Conservation (phyloP, 1,284 basidiomycete genomes). For the Caloboletus firmus region DNA sequence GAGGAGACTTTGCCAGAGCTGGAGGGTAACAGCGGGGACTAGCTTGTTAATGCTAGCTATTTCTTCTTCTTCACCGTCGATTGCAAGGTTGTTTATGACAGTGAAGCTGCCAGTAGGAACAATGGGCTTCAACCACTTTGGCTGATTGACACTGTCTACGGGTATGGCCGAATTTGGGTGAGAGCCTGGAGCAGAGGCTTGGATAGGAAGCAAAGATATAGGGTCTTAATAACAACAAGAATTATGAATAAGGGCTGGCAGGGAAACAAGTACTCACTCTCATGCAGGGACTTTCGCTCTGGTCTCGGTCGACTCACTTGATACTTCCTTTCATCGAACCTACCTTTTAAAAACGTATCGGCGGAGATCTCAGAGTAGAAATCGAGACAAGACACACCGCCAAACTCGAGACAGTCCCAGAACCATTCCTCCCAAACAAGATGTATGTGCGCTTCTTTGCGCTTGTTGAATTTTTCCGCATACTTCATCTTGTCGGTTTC, state of each 20-base stretch:
- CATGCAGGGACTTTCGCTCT: conserved; percentile 41
- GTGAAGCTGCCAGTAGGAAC: conserved; percentile 24
- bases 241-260: not conserved
- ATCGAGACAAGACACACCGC: conserved; percentile 43
- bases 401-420: conserved; percentile 73
- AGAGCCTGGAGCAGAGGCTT: conserved; percentile 19
- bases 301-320: conserved; percentile 58
- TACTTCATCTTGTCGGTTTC: conserved; percentile 69
- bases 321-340: conserved; percentile 57
- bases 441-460: conserved; percentile 62
- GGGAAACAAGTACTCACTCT: conserved; percentile 29
- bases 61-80: conserved; percentile 41
- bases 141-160: conserved; percentile 1
- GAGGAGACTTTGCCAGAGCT: conserved; percentile 67
- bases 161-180: conserved; percentile 13
- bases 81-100: conserved; percentile 21
- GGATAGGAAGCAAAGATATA: conserved; percentile 10
- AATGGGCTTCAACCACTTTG: conserved; percentile 3
- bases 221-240: conserved; percentile 19
- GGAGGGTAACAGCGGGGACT: conserved; percentile 56
- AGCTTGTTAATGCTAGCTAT: conserved; percentile 55
- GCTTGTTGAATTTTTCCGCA: conserved; percentile 64
- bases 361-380: not conserved
- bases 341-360: conserved; percentile 32
- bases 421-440: conserved; percentile 88